phyloP scores from a whole-genome alignment of 495 filamentous ascomycete genomes.

The Halenospora varia region DNA sequence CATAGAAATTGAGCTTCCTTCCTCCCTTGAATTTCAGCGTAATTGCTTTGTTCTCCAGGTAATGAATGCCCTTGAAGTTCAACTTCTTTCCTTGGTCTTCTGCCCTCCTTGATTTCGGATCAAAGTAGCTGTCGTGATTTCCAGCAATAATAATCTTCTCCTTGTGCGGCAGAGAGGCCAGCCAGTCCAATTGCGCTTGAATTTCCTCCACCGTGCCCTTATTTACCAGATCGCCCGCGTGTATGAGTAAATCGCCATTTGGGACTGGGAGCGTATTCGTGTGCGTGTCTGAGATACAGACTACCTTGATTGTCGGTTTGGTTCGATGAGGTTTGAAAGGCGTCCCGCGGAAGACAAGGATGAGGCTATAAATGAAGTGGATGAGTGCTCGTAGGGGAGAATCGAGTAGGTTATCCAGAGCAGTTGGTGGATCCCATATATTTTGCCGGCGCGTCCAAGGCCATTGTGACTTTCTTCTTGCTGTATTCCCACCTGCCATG shows the following conservation, averaged over 20 bases:
- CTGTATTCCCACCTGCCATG: background rate
- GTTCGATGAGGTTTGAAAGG: conserved; percentile 49
- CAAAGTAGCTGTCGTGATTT: conserved; percentile 88
- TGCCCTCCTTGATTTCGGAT: conserved; percentile 41
- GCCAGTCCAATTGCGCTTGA: conserved; percentile 76
- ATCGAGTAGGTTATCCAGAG: conserved; percentile 43
- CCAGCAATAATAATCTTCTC: conserved; percentile 82
- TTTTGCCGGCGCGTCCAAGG: conserved; percentile 12
- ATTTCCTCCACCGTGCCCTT: conserved; percentile 67
- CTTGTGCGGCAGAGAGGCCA: conserved; percentile 62
- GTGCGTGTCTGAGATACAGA: conserved; percentile 92
- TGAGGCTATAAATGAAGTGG: conserved; percentile 50
- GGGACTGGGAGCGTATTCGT: conserved; percentile 55
- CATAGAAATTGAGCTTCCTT: conserved; percentile 49
- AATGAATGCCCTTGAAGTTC: conserved; percentile 44
- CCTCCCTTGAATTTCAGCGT: conserved; percentile 46
- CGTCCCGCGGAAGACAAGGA: conserved; percentile 60
- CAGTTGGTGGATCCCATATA: conserved; percentile 46
- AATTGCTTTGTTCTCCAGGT: conserved; percentile 43
- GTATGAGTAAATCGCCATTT: conserved; percentile 79
- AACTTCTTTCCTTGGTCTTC: conserved; percentile 35
- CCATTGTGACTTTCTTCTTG: conserved; percentile 7
- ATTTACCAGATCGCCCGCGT: conserved; percentile 81
- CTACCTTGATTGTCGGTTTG: conserved; percentile 60
- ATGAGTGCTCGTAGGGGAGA: conserved; percentile 42